Percentiles rank a stretch among this genome's conserved stretches.
Evolutionary conservation across 2,329 filamentous ascomycete species (phyloP).

Genomic region (Verticillium isaacii): DNA sequence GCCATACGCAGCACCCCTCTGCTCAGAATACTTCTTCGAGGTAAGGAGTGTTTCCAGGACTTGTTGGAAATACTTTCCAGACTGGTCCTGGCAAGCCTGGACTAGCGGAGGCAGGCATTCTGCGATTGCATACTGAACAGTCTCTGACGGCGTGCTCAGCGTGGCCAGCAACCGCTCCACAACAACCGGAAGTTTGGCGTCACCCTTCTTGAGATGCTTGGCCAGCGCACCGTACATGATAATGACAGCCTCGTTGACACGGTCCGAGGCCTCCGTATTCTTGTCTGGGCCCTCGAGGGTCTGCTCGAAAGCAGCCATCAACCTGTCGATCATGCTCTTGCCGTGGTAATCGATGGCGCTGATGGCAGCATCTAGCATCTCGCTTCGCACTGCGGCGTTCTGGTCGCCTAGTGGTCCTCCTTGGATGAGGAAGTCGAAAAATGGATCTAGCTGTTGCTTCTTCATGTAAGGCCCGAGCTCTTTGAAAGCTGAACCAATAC

Average conservation of each 20-base stretch:
- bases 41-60: slow-evolving; percentile 78
- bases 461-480: slow-evolving; percentile 71
- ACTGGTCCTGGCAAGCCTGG: slow-evolving; percentile 71
- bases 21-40: slow-evolving; percentile 86
- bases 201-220: slow-evolving; percentile 78
- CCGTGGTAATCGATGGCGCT: slow-evolving; percentile 77
- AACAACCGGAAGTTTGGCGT: slow-evolving; percentile 81
- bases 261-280: slow-evolving; percentile 74
- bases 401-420: slow-evolving; percentile 82
- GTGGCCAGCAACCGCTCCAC: slow-evolving; percentile 82
- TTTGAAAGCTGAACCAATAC: slow-evolving; percentile 81
- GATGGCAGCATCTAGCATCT: slow-evolving; percentile 90
- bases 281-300: slow-evolving; percentile 84
- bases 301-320: slow-evolving; percentile 89
- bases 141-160: slow-evolving; percentile 90
- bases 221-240: slow-evolving; percentile 95
- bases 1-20: slow-evolving; percentile 91
- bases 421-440: slow-evolving; percentile 82
- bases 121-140: slow-evolving; percentile 93
- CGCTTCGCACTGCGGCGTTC: slow-evolving; percentile 69
- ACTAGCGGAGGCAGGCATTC: slow-evolving; percentile 92
- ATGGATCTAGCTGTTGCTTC: slow-evolving; percentile 64
- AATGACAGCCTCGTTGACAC: slow-evolving; percentile 94
- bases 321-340: slow-evolving; percentile 73
- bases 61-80: slow-evolving; percentile 73